Evolutionary conservation across 2,329 filamentous ascomycete species (phyloP).

Genomic region (Knufia petricola): DNA sequence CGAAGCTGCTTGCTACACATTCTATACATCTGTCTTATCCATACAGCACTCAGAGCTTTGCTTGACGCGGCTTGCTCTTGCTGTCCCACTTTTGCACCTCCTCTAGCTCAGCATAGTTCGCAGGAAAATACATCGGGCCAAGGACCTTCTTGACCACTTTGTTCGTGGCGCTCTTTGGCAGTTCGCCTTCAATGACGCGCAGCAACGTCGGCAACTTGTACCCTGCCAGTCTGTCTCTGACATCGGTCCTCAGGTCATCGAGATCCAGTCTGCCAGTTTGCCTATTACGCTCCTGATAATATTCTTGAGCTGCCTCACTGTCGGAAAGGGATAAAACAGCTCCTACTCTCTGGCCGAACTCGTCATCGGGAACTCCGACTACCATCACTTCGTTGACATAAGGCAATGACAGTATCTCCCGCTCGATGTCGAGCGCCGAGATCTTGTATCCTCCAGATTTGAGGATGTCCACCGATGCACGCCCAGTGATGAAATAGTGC

Average conservation of each 20-base stretch:
- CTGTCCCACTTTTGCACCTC: slow-evolving; percentile 27
- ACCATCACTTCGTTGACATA: slow-evolving; percentile 42
- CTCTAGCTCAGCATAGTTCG: slow-evolving; percentile 23
- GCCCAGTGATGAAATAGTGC: slow-evolving; percentile 39
- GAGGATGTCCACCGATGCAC: slow-evolving; percentile 41
- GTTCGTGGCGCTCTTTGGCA: slow-evolving; percentile 41
- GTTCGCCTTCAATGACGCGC: slow-evolving; percentile 34
- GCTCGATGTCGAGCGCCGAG: slow-evolving; percentile 41
- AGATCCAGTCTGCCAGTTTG: slow-evolving; percentile 27
- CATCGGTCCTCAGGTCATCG: slow-evolving; percentile 34
- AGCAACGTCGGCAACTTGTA: slow-evolving; percentile 44
- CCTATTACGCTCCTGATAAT: slow-evolving; percentile 16
- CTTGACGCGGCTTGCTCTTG: slow-evolving; percentile 7
- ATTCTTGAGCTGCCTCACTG: slow-evolving; percentile 18
- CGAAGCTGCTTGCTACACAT: no score
- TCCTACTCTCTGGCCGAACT: slow-evolving; percentile 41
- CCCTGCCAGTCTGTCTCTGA: slow-evolving; percentile 36
- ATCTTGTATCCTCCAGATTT: slow-evolving; percentile 45
- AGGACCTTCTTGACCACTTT: slow-evolving; percentile 44
- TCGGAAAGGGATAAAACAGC: slow-evolving; percentile 30
- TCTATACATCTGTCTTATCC: no score
- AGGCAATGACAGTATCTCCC: slow-evolving; percentile 37
- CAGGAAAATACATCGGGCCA: slow-evolving; percentile 32
- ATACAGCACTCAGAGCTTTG: slow-evolving; percentile 14
- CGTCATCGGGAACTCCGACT: slow-evolving; percentile 39